Conservation (phyloP, 352 stramenopile species). For the Globisporangium lucens region DNA sequence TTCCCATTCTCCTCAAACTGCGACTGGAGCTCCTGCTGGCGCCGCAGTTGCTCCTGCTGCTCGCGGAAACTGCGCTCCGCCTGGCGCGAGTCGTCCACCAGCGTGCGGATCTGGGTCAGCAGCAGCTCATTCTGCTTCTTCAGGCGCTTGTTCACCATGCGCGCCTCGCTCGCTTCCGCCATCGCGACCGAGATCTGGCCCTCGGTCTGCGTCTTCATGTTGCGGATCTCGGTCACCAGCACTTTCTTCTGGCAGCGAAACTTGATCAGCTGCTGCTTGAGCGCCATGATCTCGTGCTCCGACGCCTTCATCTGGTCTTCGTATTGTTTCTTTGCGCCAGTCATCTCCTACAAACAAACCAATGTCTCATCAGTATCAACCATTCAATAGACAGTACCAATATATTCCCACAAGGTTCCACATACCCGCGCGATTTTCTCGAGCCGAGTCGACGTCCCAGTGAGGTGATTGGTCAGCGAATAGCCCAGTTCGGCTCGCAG, state of each 20-base stretch:
- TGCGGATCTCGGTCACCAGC: conserved; percentile 72
- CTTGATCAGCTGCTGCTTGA: conserved; percentile 76
- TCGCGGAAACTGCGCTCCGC: conserved; percentile 43
- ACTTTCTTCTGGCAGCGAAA: conserved; percentile 76
- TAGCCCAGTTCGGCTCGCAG: conserved; percentile 78
- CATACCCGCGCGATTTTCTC: conserved; percentile 66
- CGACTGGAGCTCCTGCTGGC: conserved; percentile 23
- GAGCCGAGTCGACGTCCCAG: conserved; percentile 62
- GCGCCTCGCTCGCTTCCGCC: conserved; percentile 77
- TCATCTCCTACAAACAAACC: conserved; percentile 45
- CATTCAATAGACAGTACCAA: neutral
- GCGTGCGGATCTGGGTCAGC: conserved; percentile 70
- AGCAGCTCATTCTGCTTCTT: conserved; percentile 85
- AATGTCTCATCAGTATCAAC: neutral
- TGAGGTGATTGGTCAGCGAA: conserved; percentile 70
- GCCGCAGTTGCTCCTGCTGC: conserved; percentile 26
- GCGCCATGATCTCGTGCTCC: conserved; percentile 45
- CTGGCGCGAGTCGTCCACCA: conserved; percentile 59
- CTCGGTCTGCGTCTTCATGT: conserved; percentile 72
- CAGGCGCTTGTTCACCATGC: conserved; percentile 82
- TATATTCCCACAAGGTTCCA: neutral
- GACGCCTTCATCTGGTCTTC: conserved; percentile 58
- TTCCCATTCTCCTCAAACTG: conserved; percentile 6
- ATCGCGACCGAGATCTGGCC: conserved; percentile 79
- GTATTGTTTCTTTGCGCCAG: conserved; percentile 60